Conservation (phyloP, 2,329 filamentous ascomycete genomes). For the Pseudogymnoascus sp. region DNA sequence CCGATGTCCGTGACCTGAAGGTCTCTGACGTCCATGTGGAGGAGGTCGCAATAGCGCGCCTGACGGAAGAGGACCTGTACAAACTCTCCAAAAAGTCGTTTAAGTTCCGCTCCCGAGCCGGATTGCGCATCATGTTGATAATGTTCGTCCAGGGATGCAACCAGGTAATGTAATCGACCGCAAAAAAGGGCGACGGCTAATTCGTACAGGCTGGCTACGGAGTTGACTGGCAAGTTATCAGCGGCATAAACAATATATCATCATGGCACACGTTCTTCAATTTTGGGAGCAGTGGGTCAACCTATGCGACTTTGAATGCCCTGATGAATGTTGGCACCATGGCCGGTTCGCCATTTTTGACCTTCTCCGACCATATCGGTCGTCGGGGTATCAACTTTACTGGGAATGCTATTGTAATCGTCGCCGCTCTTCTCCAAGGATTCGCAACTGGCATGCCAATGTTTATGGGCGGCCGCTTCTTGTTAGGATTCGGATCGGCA, state of each 20-base stretch:
- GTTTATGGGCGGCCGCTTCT: slow-evolving; percentile 23
- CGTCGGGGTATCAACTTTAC: slow-evolving; percentile 42
- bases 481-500: slow-evolving; percentile 23
- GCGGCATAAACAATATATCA: slow-evolving; percentile 37
- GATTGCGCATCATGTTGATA: slow-evolving; percentile 35
- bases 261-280: slow-evolving; percentile 39
- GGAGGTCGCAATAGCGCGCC: slow-evolving; percentile 37
- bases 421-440: slow-evolving; percentile 31
- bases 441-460: slow-evolving; percentile 19
- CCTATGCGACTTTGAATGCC: slow-evolving; percentile 35
- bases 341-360: slow-evolving; percentile 42
- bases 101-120: slow-evolving; percentile 34
- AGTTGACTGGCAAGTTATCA: slow-evolving; percentile 44
- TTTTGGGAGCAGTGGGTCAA: slow-evolving; percentile 35
- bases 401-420: slow-evolving; percentile 39
- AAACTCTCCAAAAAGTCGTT: slow-evolving; percentile 36
- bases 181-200: slow-evolving; percentile 13
- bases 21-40: slow-evolving; percentile 33
- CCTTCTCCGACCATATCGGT: slow-evolving; percentile 44
- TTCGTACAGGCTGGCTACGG: slow-evolving; percentile 34
- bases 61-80: slow-evolving; percentile 41
- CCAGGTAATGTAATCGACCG: slow-evolving; percentile 24
- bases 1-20: slow-evolving; percentile 28
- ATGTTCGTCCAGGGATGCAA: slow-evolving; percentile 42
- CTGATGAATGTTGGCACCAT: slow-evolving; percentile 42